Conservation (phyloP, 768 basidiomycete genomes). For the Auriscalpium vulgare region DNA sequence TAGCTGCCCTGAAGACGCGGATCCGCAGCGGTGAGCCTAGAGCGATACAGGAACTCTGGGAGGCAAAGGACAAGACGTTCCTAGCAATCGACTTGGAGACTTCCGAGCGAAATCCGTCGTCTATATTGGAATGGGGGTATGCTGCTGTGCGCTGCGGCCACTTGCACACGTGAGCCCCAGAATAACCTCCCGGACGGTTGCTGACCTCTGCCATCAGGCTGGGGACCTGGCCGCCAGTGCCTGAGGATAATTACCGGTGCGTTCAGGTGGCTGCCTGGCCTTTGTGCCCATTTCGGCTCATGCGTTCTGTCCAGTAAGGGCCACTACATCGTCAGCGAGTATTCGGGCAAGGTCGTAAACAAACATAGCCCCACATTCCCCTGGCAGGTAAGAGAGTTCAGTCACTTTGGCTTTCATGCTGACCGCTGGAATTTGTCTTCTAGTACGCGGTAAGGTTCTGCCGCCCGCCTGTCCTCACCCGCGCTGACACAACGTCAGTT, state of each 20-base stretch:
- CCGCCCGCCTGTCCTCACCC: background rate
- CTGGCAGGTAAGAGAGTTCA: constrained; percentile 52
- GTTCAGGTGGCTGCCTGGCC: background rate
- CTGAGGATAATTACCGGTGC: constrained; percentile 71
- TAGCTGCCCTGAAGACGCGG: constrained; percentile 57
- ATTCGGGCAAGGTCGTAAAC: constrained; percentile 56
- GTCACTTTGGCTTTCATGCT: no score
- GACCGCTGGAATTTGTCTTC: background rate
- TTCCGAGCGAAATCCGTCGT: constrained; percentile 62
- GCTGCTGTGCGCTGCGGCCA: constrained; percentile 69
- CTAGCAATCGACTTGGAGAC: constrained; percentile 69
- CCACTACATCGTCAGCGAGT: constrained; percentile 68
- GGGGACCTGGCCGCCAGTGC: constrained; percentile 70
- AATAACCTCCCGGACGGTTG: background rate
- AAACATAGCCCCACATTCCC: constrained; percentile 57
- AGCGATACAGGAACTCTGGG: constrained; percentile 62
- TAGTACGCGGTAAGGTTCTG: constrained; percentile 56
- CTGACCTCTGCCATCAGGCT: constrained; percentile 29
- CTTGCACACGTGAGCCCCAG: constrained; percentile 51
- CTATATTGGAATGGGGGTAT: constrained; percentile 76
- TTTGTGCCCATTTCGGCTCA: constrained; percentile 6
- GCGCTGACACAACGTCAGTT: constrained; percentile 37
- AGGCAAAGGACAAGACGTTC: constrained; percentile 62
- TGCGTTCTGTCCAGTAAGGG: constrained; percentile 37
- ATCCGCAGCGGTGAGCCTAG: constrained; percentile 59